Conservation (phyloP, 1,139 yeast genomes). For the Blastobotrys aristatus region DNA sequence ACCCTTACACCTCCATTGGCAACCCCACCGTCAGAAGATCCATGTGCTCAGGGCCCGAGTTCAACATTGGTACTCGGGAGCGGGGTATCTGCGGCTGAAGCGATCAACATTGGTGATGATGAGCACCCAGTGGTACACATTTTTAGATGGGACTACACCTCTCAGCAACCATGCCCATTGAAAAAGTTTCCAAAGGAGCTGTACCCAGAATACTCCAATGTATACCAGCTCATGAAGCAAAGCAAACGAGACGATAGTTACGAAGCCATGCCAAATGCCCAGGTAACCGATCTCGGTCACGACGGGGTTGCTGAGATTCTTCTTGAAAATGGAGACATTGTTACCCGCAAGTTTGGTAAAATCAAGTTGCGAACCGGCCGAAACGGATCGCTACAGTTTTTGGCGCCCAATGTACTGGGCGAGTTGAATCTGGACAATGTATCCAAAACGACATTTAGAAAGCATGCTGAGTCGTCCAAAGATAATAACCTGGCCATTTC, state of each 20-base stretch:
- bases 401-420: constrained; percentile 15
- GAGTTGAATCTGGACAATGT: neutral
- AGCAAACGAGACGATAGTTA: neutral
- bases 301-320: constrained; percentile 23
- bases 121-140: constrained; percentile 25
- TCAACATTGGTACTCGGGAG: constrained; percentile 33
- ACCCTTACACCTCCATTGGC: constrained; percentile 19
- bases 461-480: constrained; percentile 8
- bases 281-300: constrained; percentile 21
- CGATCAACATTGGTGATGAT: constrained; percentile 19
- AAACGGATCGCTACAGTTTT: constrained; percentile 28
- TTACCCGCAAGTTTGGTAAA: constrained; percentile 17
- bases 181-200: constrained; percentile 31
- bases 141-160: constrained; percentile 27
- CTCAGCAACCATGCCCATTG: constrained; percentile 25
- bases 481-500: constrained; percentile 14
- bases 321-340: constrained; percentile 18
- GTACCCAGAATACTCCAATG: constrained; percentile 33
- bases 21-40: constrained; percentile 20
- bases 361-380: constrained; percentile 30
- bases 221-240: constrained; percentile 28
- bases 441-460: constrained; percentile 12
- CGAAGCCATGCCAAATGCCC: constrained; percentile 30
- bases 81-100: constrained; percentile 38
- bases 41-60: neutral